Percentiles rank a stretch among this genome's conserved stretches.
These are phyloP conservation scores for Saraca asoca DNA, from an alignment of 331 rosid genomes.

Conservation along the genomic window DNA sequence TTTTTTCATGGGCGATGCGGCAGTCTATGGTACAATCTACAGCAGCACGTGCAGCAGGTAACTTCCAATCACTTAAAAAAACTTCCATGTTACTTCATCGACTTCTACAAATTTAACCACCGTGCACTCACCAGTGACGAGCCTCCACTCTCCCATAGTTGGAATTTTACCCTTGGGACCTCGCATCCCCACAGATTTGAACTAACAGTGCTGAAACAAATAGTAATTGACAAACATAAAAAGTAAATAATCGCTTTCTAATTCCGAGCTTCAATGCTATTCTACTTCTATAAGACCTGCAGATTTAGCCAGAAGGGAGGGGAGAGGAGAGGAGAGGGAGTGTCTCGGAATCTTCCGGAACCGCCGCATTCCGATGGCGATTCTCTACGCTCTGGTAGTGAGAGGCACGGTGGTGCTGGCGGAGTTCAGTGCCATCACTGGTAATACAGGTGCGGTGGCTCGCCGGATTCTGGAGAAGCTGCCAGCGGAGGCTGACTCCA, in stretches of 20 bases:
- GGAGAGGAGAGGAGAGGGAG: neutral
- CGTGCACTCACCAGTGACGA: too few relatives aligned
- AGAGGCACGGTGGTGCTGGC: slow-evolving; percentile 88
- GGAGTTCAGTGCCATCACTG: slow-evolving; percentile 95
- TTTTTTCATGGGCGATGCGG: too few relatives aligned
- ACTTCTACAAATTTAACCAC: too few relatives aligned
- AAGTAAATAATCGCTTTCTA: neutral
- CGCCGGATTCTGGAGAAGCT: slow-evolving; percentile 93
- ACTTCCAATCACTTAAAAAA: too few relatives aligned
- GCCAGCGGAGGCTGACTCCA: slow-evolving; percentile 77
- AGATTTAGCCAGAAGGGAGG: slow-evolving; percentile 39
- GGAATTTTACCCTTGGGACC: too few relatives aligned
- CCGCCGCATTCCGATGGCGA: slow-evolving; percentile 63
- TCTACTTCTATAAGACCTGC: slow-evolving; percentile 35
- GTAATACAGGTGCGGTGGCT: slow-evolving; percentile 89
- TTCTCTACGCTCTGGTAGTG: slow-evolving; percentile 88
- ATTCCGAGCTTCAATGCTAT: slow-evolving; percentile 13
- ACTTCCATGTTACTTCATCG: too few relatives aligned
- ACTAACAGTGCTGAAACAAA: neutral
- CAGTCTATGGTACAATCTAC: too few relatives aligned
- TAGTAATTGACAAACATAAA: neutral
- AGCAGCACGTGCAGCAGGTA: too few relatives aligned
- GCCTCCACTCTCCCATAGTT: too few relatives aligned
- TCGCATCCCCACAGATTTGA: too few relatives aligned
- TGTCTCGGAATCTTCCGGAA: slow-evolving; percentile 18